Base-by-base conservation (phyloP, 805 yeast genomes). In the Ogataea philodendri region DNA sequence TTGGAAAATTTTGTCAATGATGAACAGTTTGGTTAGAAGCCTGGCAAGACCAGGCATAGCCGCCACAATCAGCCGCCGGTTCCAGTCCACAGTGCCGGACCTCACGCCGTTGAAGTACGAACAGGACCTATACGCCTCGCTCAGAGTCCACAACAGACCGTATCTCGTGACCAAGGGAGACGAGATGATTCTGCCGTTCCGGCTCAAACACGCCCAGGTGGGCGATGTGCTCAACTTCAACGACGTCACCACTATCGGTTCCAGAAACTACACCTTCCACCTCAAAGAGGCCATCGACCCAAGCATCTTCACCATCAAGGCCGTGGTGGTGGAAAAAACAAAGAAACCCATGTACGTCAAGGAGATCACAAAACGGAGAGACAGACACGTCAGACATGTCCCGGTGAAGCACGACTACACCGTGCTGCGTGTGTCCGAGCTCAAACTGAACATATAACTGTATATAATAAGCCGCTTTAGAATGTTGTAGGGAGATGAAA, bases 91-190 rank as follows among this genome's bases (percentile, higher is more conserved):
- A 9, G 30, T 52, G 14, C 56, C 66, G 17, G 82, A 78, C 51
- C 60, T 78, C 35, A 61, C 76, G 0, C 80, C 86, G 3, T 65
- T 88, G 42, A 85, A 81, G 53, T 71, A 76, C 33, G 74, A 80
- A 32, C 74, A 76, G 42, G 76, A 75, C 44, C 62, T 90, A 20
- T 93, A 87, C 56, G 97, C 97, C 29, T 70, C 85, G 7, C 72
- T 90, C 47, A 78, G 76, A 49, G 74, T 93, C 23, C 93, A 87
- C 65, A 77, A 81, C 60, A 78, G 87, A 61, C 86, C 93, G 26
- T 88, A 85, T 54, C 67, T 93, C 43, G 93, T 93, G 11, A 88
- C 97, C 16, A 76, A 81, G 48, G 99, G 99, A 15, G 99, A 93
- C 60, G 74, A 70, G 46, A 74, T 93, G 34, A 72, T 78, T 15